Percentiles rank a stretch among this genome's conserved stretches.
phyloP scores from a whole-genome alignment of 2,329 filamentous ascomycete species.

The Xylaria multiplex region DNA sequence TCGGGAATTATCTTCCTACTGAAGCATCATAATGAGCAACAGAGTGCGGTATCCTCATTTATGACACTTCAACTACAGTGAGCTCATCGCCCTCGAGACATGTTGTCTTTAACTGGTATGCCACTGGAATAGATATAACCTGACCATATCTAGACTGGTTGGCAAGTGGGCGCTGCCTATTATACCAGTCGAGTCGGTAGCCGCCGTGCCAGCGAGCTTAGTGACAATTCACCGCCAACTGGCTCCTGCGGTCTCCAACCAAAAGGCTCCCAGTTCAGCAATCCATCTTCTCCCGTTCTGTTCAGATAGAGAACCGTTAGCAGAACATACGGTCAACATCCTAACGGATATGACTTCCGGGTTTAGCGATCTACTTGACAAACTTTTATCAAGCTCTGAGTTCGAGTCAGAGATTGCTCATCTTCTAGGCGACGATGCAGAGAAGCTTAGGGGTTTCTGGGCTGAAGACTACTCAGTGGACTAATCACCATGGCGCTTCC shows the following conservation, averaged over 20 bases:
- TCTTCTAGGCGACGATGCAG: constrained; percentile 46
- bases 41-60: constrained; percentile 49
- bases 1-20: constrained; percentile 59
- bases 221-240: constrained; percentile 52
- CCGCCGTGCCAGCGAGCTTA: constrained; percentile 53
- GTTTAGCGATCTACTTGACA: constrained; percentile 47
- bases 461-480: constrained; percentile 46
- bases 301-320: constrained; percentile 42
- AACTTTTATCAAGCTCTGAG: constrained; percentile 37
- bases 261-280: constrained; percentile 36
- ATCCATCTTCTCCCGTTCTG: constrained; percentile 51
- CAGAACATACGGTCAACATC: constrained; percentile 48
- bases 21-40: constrained; percentile 43
- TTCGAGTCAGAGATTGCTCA: constrained; percentile 41
- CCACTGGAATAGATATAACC: constrained; percentile 3
- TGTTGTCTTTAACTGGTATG: neutral
- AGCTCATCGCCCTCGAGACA: constrained; percentile 31
- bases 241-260: constrained; percentile 17
- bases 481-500: constrained; percentile 11
- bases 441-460: constrained; percentile 46
- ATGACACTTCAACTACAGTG: constrained; percentile 59
- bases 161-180: constrained; percentile 52
- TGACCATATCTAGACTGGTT: constrained; percentile 48
- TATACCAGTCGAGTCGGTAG: constrained; percentile 54
- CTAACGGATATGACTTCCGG: constrained; percentile 48